A percentile compares a stretch with the other conserved stretches of the same genome.
phyloP scores from a whole-genome alignment of 176 grass and related monocot genomes.

The Juncus inflexus region DNA sequence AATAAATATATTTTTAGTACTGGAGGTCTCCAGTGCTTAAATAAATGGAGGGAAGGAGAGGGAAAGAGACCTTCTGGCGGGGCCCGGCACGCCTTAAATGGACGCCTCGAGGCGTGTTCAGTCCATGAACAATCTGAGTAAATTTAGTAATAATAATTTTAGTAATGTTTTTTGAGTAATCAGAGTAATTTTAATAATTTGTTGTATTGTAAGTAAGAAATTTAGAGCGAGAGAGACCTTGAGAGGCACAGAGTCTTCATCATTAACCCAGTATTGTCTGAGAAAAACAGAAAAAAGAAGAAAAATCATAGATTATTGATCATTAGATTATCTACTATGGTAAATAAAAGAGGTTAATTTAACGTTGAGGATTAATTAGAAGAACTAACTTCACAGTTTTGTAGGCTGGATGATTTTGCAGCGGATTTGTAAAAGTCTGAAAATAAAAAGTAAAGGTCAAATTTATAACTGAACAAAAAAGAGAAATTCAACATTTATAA shows the following conservation, averaged over 20 bases:
- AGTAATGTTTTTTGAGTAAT: not conserved
- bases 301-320: not conserved
- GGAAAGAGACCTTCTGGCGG: slow-evolving; percentile 62
- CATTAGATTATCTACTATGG: slow-evolving; percentile 1
- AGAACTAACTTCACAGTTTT: slow-evolving; percentile 80
- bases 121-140: slow-evolving; percentile 63
- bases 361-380: slow-evolving; percentile 1
- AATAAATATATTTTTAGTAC: not conserved
- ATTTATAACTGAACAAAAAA: slow-evolving; percentile 12
- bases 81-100: slow-evolving; percentile 95
- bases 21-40: no score
- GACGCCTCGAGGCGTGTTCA: slow-evolving; percentile 58
- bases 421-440: slow-evolving; percentile 81
- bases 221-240: slow-evolving; percentile 43
- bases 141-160: slow-evolving; percentile 1
- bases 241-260: slow-evolving; percentile 85
- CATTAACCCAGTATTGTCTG: slow-evolving; percentile 94
- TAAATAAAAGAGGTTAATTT: not conserved
- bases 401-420: slow-evolving; percentile 85
- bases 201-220: not conserved
- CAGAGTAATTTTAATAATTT: not conserved
- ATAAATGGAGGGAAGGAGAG: not conserved
- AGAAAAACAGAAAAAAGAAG: slow-evolving; percentile 23
- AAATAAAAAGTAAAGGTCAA: slow-evolving; percentile 30
- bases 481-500: slow-evolving; percentile 20